These are phyloP conservation scores for Botrytis galanthina DNA, from an alignment of 2,329 filamentous ascomycete genomes.

Conservation along the genomic window DNA sequence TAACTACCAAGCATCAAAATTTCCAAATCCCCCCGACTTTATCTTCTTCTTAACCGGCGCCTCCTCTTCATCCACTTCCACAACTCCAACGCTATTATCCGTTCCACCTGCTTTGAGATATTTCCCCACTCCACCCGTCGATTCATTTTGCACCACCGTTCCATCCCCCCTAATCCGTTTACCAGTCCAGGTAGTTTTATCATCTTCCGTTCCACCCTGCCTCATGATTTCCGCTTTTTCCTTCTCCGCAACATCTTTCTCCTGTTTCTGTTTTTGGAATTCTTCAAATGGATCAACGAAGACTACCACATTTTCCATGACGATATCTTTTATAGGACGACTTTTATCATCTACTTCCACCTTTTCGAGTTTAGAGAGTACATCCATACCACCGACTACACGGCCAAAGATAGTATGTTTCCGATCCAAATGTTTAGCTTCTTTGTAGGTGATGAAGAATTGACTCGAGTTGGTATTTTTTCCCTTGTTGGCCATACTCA, in stretches of 20 bases:
- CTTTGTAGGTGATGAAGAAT: conserved; percentile 89
- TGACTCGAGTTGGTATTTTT: conserved; percentile 97
- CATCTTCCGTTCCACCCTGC: conserved; percentile 76
- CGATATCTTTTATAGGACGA: conserved; percentile 72
- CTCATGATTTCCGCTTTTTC: conserved; percentile 60
- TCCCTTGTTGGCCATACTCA: conserved; percentile 98
- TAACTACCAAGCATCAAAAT: conserved; percentile 83
- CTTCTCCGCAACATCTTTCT: conserved; percentile 57
- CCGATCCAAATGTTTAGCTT: conserved; percentile 79
- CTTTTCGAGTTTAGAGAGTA: conserved; percentile 73
- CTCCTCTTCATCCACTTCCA: conserved; percentile 65
- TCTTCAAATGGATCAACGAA: conserved; percentile 96
- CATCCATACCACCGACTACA: conserved; percentile 72
- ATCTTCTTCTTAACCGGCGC: conserved; percentile 79
- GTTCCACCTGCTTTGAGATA: conserved; percentile 66
- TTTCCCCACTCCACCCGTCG: conserved; percentile 63
- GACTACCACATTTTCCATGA: conserved; percentile 78
- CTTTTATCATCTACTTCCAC: conserved; percentile 73
- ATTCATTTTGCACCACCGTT: conserved; percentile 48
- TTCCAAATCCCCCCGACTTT: conserved; percentile 80
- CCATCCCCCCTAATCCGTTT: conserved; percentile 76
- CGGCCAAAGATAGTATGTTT: conserved; percentile 97
- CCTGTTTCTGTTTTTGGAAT: conserved; percentile 72
- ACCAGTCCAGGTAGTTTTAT: conserved; percentile 92
- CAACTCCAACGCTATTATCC: conserved; percentile 43